Evolutionary conservation across 2,329 filamentous ascomycete genomes (phyloP), one percentile per base, ranked within the genome.

Genomic region (Clathrospora elynae): DNA sequence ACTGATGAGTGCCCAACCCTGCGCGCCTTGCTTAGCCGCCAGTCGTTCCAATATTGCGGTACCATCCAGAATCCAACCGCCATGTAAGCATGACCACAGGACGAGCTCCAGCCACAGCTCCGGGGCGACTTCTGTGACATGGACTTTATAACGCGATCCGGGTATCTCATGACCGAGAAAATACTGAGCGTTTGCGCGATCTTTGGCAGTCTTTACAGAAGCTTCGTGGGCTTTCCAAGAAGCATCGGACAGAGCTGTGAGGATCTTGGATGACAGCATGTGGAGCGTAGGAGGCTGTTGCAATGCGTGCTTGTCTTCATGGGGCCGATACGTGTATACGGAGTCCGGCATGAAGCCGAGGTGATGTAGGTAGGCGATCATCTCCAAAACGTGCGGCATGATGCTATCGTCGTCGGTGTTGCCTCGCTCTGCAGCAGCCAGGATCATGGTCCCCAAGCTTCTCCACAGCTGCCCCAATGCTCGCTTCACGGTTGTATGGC

Each of bases 61-160:
- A 3, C 75, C 75, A 37, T 76, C 71, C 9, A 56, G 32, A 6
- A 71, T 60, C 74, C 75, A 78, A 5, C 72, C 73, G 13, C 75
- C 75, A 36, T 76, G 72, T 6, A 78, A 50, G 51, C 75, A 78
- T 10, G 75, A 74, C 75, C 75, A 78, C 3, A 79, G 61, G 13
- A 78, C 68, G n/a, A 79, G 64, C 53, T 79, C 76, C 12, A 79
- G 57, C 76, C 76, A 78, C 10, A 78, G 59, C 44, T 78, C 76
- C 1, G 73, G 70, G 1, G 67, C 59, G 8, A 77, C 51, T 12
- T 68, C 73, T 5, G 67, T 66, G 6, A 74, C 66, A 11, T 64
- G 58, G 2, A 73, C 58, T 29, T 68, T 71, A 51, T 71, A 75
- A 18, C 70, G 67, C 19, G 71, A 71, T 1, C 71, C 70, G 4